Evolutionary conservation across 257 asterid species (phyloP).

Genomic region (Forsythia suspensa): DNA sequence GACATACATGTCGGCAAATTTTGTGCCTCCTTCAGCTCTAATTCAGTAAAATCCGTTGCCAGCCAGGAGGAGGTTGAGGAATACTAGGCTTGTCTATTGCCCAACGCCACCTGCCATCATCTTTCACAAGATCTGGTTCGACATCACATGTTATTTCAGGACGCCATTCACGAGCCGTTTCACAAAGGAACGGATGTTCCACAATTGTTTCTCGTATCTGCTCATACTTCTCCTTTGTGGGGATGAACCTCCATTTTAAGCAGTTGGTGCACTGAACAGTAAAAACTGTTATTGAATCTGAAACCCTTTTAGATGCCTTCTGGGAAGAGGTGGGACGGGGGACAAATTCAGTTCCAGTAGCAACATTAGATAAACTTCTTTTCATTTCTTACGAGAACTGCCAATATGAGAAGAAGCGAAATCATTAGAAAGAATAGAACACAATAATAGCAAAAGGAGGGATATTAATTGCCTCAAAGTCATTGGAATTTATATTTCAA

Average conservation of each 20-base stretch:
- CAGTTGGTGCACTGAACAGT: slow-evolving; percentile 58
- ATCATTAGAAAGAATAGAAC: not conserved
- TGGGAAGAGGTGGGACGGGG: not conserved
- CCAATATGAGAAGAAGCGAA: not conserved
- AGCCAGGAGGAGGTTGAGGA: slow-evolving; percentile 42
- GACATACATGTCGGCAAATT: slow-evolving; percentile 47
- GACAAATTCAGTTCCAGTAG: no score
- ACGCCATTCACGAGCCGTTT: slow-evolving; percentile 67
- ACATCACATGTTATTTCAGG: slow-evolving; percentile 56
- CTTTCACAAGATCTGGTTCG: slow-evolving; percentile 34
- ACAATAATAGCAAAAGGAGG: not conserved
- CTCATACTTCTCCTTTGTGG: slow-evolving; percentile 67
- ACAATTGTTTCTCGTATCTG: slow-evolving; percentile 60
- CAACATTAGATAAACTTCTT: no score
- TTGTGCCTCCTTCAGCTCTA: slow-evolving; percentile 49
- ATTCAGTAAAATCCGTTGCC: slow-evolving; percentile 46
- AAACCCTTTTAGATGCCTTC: slow-evolving; percentile 24
- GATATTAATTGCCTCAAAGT: no score
- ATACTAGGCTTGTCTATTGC: slow-evolving; percentile 46
- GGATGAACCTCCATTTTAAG: slow-evolving; percentile 79
- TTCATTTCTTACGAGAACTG: not conserved
- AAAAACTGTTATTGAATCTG: slow-evolving; percentile 39
- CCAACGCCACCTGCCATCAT: slow-evolving; percentile 30
- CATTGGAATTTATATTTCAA: no score
- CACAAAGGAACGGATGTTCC: slow-evolving; percentile 57